phyloP scores from a whole-genome alignment of 495 filamentous ascomycete species.

The Aspergillus steynii region DNA sequence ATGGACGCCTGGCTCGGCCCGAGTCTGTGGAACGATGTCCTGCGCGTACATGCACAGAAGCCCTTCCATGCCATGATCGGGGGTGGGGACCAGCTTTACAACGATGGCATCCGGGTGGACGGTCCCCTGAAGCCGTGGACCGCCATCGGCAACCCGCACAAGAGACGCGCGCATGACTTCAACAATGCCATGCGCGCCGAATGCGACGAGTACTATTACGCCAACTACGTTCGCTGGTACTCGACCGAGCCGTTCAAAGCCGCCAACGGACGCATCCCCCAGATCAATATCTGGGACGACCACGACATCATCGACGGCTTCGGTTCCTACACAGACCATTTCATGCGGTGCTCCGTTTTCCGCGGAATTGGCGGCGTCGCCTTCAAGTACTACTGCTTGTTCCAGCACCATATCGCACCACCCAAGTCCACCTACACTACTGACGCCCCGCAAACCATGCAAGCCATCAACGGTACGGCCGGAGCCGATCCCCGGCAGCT shows the following conservation, averaged over 20 bases:
- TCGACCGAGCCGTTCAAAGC: slow-evolving; percentile 76
- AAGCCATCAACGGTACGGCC: slow-evolving; percentile 46
- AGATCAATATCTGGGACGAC: slow-evolving; percentile 95
- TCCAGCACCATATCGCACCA: slow-evolving; percentile 88
- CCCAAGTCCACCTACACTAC: slow-evolving; percentile 82
- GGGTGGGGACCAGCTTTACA: slow-evolving; percentile 95
- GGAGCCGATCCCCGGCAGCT: slow-evolving; percentile 66
- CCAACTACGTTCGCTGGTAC: slow-evolving; percentile 91
- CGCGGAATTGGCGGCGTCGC: slow-evolving; percentile 84
- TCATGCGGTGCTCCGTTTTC: slow-evolving; percentile 92
- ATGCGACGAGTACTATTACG: slow-evolving; percentile 88
- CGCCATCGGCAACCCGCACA: slow-evolving; percentile 75
- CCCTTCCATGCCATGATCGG: slow-evolving; percentile 97
- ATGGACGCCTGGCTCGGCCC: slow-evolving; percentile 80
- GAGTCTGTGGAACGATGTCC: slow-evolving; percentile 87
- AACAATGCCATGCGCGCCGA: slow-evolving; percentile 66
- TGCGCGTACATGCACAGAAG: slow-evolving; percentile 63
- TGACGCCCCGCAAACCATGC: slow-evolving; percentile 57
- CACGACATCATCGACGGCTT: slow-evolving; percentile 93
- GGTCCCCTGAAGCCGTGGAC: slow-evolving; percentile 83
- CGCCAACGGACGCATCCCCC: slow-evolving; percentile 84
- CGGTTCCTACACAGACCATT: slow-evolving; percentile 87
- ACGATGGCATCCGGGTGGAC: slow-evolving; percentile 81
- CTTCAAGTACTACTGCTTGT: slow-evolving; percentile 89
- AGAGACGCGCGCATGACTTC: slow-evolving; percentile 75